These are phyloP conservation scores for Penicillium sp. DNA, from an alignment of 2,329 filamentous ascomycete genomes.

Conservation along the genomic window DNA sequence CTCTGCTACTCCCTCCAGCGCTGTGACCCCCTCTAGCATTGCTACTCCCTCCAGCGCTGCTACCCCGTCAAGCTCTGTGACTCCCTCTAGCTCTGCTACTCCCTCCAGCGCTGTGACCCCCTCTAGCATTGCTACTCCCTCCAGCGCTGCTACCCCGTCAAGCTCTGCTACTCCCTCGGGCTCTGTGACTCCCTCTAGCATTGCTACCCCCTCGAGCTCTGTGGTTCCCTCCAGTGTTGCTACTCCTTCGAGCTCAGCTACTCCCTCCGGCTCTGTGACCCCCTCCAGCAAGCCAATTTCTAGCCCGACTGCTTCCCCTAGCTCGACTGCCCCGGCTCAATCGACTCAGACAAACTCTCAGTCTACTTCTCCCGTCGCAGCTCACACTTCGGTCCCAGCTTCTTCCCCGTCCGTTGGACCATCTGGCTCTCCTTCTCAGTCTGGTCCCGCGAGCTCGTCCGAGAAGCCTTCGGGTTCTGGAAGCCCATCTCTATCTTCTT, in stretches of 20 bases:
- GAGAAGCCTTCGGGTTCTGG: conserved; percentile 1
- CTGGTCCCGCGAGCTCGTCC: neutral
- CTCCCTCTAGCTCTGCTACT: conserved; percentile 4
- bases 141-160: neutral
- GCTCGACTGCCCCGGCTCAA: neutral
- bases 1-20: neutral
- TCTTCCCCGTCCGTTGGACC: neutral
- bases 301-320: neutral
- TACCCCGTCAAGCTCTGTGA: neutral
- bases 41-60: neutral
- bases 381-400: neutral
- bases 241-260: neutral
- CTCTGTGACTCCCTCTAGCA: neutral
- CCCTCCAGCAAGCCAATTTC: conserved; percentile 9
- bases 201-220: neutral
- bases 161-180: neutral
- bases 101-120: neutral
- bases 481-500: neutral
- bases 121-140: neutral
- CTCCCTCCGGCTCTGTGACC: neutral
- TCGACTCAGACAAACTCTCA: neutral
- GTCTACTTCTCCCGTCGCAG: neutral
- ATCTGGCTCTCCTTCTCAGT: neutral
- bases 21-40: neutral
- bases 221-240: conserved; percentile 1